Percentiles rank a stretch among this genome's conserved stretches.
phyloP scores from a whole-genome alignment of 805 yeast genomes.

The Maudiozyma saulgeensis region DNA sequence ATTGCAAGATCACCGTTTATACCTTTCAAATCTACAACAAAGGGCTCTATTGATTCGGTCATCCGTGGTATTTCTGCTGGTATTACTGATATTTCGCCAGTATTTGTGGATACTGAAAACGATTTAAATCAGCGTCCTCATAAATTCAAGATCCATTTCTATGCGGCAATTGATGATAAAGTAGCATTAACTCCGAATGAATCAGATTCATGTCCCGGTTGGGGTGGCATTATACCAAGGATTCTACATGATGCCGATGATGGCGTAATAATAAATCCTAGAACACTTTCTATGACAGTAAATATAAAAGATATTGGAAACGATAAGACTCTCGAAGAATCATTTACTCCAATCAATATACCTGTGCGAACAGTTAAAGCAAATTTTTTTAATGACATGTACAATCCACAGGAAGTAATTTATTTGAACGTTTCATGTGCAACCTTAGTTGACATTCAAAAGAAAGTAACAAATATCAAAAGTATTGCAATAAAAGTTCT shows the following conservation, averaged over 20 bases:
- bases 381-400: slow-evolving; percentile 49
- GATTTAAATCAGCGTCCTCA: slow-evolving; percentile 52
- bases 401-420: slow-evolving; percentile 48
- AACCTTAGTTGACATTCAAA: slow-evolving; percentile 9
- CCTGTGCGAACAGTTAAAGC: slow-evolving; percentile 43
- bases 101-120: slow-evolving; percentile 58
- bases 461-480: slow-evolving; percentile 13
- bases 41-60: slow-evolving; percentile 23
- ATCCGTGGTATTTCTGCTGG: slow-evolving; percentile 85
- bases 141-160: slow-evolving; percentile 61
- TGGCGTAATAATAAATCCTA: slow-evolving; percentile 73
- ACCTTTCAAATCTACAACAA: slow-evolving; percentile 11
- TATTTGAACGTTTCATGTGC: slow-evolving; percentile 49
- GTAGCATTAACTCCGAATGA: background rate
- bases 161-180: slow-evolving; percentile 42
- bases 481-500: slow-evolving; percentile 19
- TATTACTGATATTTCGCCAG: slow-evolving; percentile 72
- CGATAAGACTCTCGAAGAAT: slow-evolving; percentile 18
- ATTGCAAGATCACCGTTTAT: slow-evolving; percentile 22
- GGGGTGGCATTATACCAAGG: slow-evolving; percentile 81
- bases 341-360: background rate
- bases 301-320: slow-evolving; percentile 65
- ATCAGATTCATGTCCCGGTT: slow-evolving; percentile 43
- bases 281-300: slow-evolving; percentile 62
- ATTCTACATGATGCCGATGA: slow-evolving; percentile 64